These are phyloP conservation scores for Agarophyton chilense DNA, from an alignment of 23 red algal species.

Conservation along the genomic window DNA sequence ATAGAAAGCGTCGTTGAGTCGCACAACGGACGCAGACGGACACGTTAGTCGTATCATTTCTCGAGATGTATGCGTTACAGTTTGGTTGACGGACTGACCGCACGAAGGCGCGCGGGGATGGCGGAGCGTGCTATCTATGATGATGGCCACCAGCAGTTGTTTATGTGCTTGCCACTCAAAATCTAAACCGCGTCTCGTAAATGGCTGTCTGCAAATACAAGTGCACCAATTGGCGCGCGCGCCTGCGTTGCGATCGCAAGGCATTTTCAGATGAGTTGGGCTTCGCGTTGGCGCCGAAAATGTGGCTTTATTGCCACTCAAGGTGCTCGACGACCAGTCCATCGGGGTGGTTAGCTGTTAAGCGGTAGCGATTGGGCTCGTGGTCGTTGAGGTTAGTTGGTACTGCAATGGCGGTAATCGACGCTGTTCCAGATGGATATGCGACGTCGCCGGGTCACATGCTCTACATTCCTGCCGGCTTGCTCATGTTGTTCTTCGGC, in stretches of 20 bases:
- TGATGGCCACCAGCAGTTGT: too few species aligned
- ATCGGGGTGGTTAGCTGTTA: too few species aligned
- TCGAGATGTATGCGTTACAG: neutral
- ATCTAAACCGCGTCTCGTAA: constrained; percentile 2
- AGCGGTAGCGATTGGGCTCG: too few species aligned
- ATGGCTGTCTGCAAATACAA: neutral
- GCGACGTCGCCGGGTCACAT: constrained; percentile 43
- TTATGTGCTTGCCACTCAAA: neutral
- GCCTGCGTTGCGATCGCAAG: neutral
- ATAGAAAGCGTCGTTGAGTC: neutral
- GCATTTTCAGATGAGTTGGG: neutral
- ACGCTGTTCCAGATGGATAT: constrained; percentile 3
- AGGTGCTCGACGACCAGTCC: too few species aligned
- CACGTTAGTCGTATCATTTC: neutral
- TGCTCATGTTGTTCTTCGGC: constrained; percentile 73
- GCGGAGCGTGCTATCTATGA: neutral
- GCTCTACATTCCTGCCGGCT: constrained; percentile 56
- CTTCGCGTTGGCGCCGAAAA: neutral
- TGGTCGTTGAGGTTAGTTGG: too few species aligned
- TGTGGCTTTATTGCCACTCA: neutral
- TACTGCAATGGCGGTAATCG: constrained; percentile 9
- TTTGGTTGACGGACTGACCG: neutral
- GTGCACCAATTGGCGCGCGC: constrained; percentile 19
- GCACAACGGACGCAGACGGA: neutral
- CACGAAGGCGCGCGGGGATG: constrained; percentile 2